These are phyloP conservation scores for Spencermartinsiella europaea DNA, from an alignment of 805 yeast genomes.

Conservation along the genomic window DNA sequence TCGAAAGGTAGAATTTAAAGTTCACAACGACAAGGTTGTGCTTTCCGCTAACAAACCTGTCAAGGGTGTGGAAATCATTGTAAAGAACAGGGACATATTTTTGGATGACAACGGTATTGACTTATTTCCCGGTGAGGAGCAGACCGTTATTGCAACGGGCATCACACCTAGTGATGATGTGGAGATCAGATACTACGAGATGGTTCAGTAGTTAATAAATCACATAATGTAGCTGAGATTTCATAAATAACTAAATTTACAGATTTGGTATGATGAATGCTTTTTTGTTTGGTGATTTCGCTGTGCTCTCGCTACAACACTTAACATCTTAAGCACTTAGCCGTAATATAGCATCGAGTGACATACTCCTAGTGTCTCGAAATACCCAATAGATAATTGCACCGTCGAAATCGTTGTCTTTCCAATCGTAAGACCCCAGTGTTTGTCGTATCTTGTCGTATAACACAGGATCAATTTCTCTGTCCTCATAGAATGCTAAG, in stretches of 20 bases:
- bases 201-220: not conserved
- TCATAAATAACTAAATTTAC: not conserved
- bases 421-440: constrained; percentile 13
- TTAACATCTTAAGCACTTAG: too few relatives aligned
- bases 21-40: constrained; percentile 26
- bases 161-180: constrained; percentile 15
- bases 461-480: constrained; percentile 10
- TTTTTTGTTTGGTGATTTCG: not conserved
- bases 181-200: constrained; percentile 14
- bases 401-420: constrained; percentile 15
- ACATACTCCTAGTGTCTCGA: constrained; percentile 15
- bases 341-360: constrained; percentile 9
- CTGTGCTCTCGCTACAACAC: too few relatives aligned
- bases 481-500: constrained; percentile 12
- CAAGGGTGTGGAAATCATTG: constrained; percentile 40
- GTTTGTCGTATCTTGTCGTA: constrained; percentile 7
- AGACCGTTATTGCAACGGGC: constrained; percentile 17
- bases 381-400: constrained; percentile 17
- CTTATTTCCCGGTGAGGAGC: constrained; percentile 38
- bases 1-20: constrained; percentile 24
- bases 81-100: constrained; percentile 27
- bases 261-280: not conserved
- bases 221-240: not conserved
- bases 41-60: constrained; percentile 36
- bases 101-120: constrained; percentile 46